Evolutionary conservation across 73 alveolate species (phyloP).

Genomic region (Vitrella brassicaformis): DNA sequence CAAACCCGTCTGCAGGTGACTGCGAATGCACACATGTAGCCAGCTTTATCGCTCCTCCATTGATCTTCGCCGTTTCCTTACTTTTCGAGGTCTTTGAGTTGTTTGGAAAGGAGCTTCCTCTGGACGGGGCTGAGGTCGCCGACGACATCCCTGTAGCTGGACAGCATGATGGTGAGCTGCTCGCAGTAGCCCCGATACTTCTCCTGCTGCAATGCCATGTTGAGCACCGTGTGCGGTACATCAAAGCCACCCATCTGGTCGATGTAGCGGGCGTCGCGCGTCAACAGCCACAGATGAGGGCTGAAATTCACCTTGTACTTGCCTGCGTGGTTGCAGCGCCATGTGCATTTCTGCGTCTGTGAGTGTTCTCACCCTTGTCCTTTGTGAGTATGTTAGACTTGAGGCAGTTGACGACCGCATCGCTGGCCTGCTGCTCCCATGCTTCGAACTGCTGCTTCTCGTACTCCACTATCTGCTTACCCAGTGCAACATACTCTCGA

Average conservation of each 20-base stretch:
- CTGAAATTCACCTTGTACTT: not conserved
- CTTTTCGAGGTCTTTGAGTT: not conserved
- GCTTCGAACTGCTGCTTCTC: not conserved
- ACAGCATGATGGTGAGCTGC: constrained; percentile 69
- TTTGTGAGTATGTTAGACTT: not conserved
- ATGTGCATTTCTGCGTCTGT: not conserved
- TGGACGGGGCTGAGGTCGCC: constrained; percentile 81
- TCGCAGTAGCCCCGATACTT: constrained; percentile 73
- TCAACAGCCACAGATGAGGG: constrained; percentile 13
- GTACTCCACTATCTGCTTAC: constrained; percentile 21
- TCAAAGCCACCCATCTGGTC: constrained; percentile 40
- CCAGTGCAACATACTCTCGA: constrained; percentile 15
- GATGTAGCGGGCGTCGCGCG: constrained; percentile 27
- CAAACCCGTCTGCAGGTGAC: constrained; percentile 64
- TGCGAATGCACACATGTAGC: not conserved
- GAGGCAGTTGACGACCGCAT: not conserved
- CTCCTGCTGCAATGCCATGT: constrained; percentile 90
- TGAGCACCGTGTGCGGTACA: constrained; percentile 55
- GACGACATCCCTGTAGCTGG: constrained; percentile 77
- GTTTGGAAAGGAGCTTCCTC: constrained; percentile 49
- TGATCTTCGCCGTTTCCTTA: not conserved
- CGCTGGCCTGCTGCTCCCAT: not conserved
- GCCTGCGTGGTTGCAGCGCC: not conserved
- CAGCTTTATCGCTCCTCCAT: not conserved
- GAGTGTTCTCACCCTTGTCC: not conserved